Conservation (phyloP, 352 stramenopile species). For the Elongisporangium undulatum region DNA sequence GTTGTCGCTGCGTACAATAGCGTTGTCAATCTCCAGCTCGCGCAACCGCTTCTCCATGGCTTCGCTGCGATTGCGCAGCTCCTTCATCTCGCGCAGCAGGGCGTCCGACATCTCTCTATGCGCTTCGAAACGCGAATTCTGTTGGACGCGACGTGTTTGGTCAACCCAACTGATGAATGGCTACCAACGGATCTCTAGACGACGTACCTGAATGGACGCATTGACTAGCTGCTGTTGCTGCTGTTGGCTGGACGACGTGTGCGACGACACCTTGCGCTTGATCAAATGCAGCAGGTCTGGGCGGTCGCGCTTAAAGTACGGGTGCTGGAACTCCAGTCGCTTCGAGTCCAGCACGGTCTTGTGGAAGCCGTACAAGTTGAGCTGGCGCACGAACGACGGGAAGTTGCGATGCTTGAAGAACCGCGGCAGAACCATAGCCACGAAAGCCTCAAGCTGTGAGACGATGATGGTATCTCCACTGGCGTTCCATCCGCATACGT, state of each 20-base stretch:
- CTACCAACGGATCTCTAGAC: background rate
- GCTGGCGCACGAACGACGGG: slow-evolving; percentile 91
- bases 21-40: slow-evolving; percentile 85
- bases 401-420: slow-evolving; percentile 95
- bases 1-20: slow-evolving; percentile 86
- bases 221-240: slow-evolving; percentile 40
- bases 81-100: slow-evolving; percentile 80
- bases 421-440: slow-evolving; percentile 78
- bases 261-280: slow-evolving; percentile 84
- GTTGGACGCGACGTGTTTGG: background rate
- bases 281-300: slow-evolving; percentile 86
- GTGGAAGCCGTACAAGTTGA: slow-evolving; percentile 94
- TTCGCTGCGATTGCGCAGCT: slow-evolving; percentile 76
- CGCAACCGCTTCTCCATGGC: slow-evolving; percentile 85
- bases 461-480: slow-evolving; percentile 92
- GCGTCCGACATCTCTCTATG: slow-evolving; percentile 79
- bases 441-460: slow-evolving; percentile 77
- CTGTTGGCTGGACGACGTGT: slow-evolving; percentile 27
- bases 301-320: slow-evolving; percentile 86
- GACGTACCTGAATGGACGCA: slow-evolving; percentile 43
- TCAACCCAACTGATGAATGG: background rate
- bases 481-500: slow-evolving; percentile 88
- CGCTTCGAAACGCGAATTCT: slow-evolving; percentile 66
- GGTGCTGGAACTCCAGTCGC: slow-evolving; percentile 91
- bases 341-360: slow-evolving; percentile 92